Base-by-base conservation (phyloP, 768 basidiomycete genomes). In the Melanogaster broomeanus region DNA sequence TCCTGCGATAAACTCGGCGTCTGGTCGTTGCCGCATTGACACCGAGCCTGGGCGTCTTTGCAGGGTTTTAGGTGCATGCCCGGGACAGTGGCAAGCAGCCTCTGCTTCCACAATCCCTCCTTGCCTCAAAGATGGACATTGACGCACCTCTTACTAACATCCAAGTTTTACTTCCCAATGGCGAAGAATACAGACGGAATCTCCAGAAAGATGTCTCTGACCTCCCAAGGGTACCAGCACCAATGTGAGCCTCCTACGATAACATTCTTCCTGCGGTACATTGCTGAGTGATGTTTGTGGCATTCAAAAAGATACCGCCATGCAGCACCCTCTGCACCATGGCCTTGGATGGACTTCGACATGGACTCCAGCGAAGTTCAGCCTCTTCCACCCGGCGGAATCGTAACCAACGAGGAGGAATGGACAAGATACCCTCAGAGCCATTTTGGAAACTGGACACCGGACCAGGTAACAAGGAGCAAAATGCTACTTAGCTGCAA, bases 341-440 rank as follows among this genome's bases (percentile, higher is more conserved):
- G 74, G 74, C 74, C 74, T 8, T 75, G 71, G 64, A 69, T 76
- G 58, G 68, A 76, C 46, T 62, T 75, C 7, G 65, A 71, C 35
- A 59, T 15, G 9, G 70, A 65, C 52, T 18, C n/a, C 31, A 61
- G 55, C 9, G 50, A 63, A 21, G 59, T 61, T 2, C 31, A 13
- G 10, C 56, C 50, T 28, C 47, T 58, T 33, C 57, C 62, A 0
- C 63, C 63, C 3, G 60, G 40, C 16, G 39, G 30, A 12, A 37
- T 56, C 11, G 34, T 30, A n/a, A 16, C 37, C 30, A 30, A 10
- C 24, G 40, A 25, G 22, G 40, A 50, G 16, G 59, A 61, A 37
- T 71, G 70, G 71, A 27, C 35, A 34, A 50, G 18, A 19, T 72
- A 73, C 45, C 70, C 70, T 0, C 59, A 66, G 43, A 66, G 61